These are phyloP conservation scores for Lentinula lateritia DNA, from an alignment of 768 basidiomycete genomes.

Conservation along the genomic window DNA sequence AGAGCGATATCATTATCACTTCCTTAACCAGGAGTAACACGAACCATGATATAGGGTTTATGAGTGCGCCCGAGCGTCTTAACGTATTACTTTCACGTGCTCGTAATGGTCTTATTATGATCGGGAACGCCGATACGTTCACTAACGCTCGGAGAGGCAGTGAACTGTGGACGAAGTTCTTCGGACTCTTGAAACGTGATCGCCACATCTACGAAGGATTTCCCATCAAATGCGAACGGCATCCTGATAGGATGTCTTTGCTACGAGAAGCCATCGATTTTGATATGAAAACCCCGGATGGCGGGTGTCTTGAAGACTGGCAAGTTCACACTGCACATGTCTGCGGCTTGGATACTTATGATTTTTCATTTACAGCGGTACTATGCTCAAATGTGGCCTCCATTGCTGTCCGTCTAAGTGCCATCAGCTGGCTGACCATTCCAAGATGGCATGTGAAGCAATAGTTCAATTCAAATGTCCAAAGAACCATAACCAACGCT, in stretches of 20 bases:
- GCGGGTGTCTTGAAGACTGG: conserved; percentile 61
- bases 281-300: conserved; percentile 47
- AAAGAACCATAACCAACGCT: conserved; percentile 35
- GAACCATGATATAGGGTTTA: conserved; percentile 58
- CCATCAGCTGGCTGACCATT: conserved; percentile 50
- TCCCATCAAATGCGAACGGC: conserved; percentile 54
- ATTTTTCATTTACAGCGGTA: conserved; percentile 30
- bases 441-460: conserved; percentile 44
- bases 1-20: conserved; percentile 61
- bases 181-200: conserved; percentile 35
- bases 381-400: conserved; percentile 40
- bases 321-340: conserved; percentile 19
- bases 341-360: neutral
- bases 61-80: conserved; percentile 63
- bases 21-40: conserved; percentile 59
- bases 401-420: conserved; percentile 59
- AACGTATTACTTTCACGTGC: conserved; percentile 71
- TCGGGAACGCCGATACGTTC: conserved; percentile 63
- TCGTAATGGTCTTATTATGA: conserved; percentile 57
- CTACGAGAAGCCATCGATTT: conserved; percentile 45
- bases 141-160: conserved; percentile 41
- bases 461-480: conserved; percentile 33
- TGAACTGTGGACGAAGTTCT: conserved; percentile 46
- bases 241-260: conserved; percentile 34
- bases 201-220: conserved; percentile 54